Percentiles rank a stretch among this genome's conserved stretches.
Evolutionary conservation across 768 basidiomycete genomes (phyloP).

Genomic region (Naganishia friedmannii): DNA sequence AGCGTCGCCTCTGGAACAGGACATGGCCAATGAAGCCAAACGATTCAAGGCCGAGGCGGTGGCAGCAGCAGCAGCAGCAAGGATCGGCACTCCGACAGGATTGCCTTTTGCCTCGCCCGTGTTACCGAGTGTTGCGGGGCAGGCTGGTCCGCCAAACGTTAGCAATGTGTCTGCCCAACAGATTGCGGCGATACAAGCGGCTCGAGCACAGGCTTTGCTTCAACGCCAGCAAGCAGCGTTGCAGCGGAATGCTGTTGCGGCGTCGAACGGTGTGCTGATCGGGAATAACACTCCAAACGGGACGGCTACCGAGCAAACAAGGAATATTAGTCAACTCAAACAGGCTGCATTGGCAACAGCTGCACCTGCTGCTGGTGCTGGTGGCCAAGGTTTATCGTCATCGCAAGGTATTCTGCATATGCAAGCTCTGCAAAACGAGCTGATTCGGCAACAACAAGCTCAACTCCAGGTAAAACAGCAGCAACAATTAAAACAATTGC

Average conservation of each 20-base stretch:
- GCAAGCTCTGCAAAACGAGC: conserved; percentile 30
- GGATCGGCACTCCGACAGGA: conserved; percentile 2
- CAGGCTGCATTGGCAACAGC: conserved; percentile 18
- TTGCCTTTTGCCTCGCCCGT: conserved; percentile 21
- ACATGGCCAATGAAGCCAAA: conserved; percentile 33
- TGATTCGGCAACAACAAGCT: conserved; percentile 26
- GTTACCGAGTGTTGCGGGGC: not conserved
- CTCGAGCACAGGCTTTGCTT: conserved; percentile 18
- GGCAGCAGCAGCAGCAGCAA: conserved; percentile 21
- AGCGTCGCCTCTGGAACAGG: conserved; percentile 30
- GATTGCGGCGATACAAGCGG: conserved; percentile 20
- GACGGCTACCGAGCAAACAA: not conserved
- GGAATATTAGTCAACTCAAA: conserved; percentile 21
- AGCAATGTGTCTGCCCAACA: conserved; percentile 24
- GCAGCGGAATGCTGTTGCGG: conserved; percentile 2
- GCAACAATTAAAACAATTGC: conserved; percentile 1
- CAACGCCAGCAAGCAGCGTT: conserved; percentile 5
- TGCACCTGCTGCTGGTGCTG: conserved; percentile 15
- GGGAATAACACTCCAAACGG: not conserved
- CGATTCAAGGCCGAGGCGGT: conserved; percentile 31
- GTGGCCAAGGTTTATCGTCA: not conserved
- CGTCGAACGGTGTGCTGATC: conserved; percentile 1
- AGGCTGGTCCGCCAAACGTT: not conserved
- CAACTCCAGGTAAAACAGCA: conserved; percentile 19
- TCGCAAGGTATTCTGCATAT: conserved; percentile 27